A percentile compares a stretch with the other conserved stretches of the same genome.
phyloP scores from a whole-genome alignment of 2,329 filamentous ascomycete genomes.

The Mariannaea elegans region DNA sequence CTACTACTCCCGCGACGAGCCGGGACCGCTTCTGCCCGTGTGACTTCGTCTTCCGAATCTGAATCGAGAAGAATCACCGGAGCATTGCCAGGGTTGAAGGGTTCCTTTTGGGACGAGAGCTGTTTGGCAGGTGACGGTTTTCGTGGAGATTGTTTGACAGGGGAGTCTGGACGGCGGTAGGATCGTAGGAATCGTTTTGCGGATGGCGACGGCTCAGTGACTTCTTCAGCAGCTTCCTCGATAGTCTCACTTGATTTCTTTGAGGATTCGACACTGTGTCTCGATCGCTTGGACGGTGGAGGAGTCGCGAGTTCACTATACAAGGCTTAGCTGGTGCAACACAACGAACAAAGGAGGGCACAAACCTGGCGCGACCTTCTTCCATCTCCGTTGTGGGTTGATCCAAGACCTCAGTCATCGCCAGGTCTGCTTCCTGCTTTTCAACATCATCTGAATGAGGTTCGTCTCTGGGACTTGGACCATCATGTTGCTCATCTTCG shows the following conservation, averaged over 20 bases:
- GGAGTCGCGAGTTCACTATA: conserved; percentile 47
- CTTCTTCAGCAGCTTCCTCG: conserved; percentile 20
- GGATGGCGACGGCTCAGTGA: conserved; percentile 36
- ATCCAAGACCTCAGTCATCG: conserved; percentile 10
- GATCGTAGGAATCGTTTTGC: conserved; percentile 24
- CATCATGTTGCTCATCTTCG: conserved; percentile 24
- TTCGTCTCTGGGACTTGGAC: not conserved
- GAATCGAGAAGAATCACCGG: conserved; percentile 46
- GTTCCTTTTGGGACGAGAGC: conserved; percentile 1
- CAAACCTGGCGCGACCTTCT: conserved; percentile 35
- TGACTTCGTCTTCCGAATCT: conserved; percentile 35
- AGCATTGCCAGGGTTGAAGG: conserved; percentile 9
- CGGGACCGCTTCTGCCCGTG: not conserved
- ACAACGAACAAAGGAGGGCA: not conserved
- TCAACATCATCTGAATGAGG: not conserved
- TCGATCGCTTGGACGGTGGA: conserved; percentile 51
- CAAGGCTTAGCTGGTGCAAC: conserved; percentile 23
- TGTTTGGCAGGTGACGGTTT: not conserved
- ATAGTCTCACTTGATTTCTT: conserved; percentile 26
- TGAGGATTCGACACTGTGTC: conserved; percentile 32
- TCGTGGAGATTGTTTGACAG: conserved; percentile 17
- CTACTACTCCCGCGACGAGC: conserved; percentile 21
- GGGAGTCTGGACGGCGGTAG: conserved; percentile 11
- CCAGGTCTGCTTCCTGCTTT: not conserved
- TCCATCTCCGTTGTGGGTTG: conserved; percentile 21